Base-by-base conservation (phyloP, 139 green algal species). In the Haematococcus lacustris region DNA sequence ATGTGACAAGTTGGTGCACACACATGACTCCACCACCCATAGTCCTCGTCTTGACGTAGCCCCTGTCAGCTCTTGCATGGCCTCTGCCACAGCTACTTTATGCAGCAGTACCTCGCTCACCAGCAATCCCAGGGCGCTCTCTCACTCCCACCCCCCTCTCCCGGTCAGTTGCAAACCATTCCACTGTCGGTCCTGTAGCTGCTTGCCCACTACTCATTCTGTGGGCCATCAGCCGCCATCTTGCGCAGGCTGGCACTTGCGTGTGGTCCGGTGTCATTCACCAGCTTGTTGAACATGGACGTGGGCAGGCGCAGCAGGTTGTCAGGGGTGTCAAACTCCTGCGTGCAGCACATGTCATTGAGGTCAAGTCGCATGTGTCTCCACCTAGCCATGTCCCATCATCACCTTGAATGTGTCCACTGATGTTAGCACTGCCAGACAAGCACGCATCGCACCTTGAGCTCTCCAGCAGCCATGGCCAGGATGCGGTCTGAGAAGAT, bases 401-500 rank as follows among this genome's bases (percentile, higher is more conserved):
- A 38, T n/a, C 32, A 38, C 17, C 4, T 21, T 4, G 3, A 28
- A 30, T 34, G 17, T 32, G 13, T 63, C 3, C 32, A 74, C 66
- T n/a, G n/a, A n/a, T n/a, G n/a, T n/a, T n/a, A n/a, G n/a, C n/a
- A n/a, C n/a, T n/a, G n/a, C n/a, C n/a, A n/a, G n/a, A n/a, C n/a
- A n/a, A n/a, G n/a, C n/a, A n/a, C n/a, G n/a, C n/a, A n/a, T n/a
- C n/a, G n/a, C 60, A 78, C 77, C 69, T 75, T 77, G 30, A 78
- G 50, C 73, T 80, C 70, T 9, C 73, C 73, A 0, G 64, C 7
- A 7, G 71, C 74, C 83, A 88, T 87, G 9, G 78, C 83, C 57
- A 88, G 71, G 67, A 88, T 83, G 53, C 72, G 76, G 75, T 86
- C 78, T 26, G 70, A 79, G 65, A 82, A 80, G 70, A 86, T 85